These are phyloP conservation scores for Apiospora malaysiana DNA, from an alignment of 2,329 filamentous ascomycete genomes.

Conservation along the genomic window DNA sequence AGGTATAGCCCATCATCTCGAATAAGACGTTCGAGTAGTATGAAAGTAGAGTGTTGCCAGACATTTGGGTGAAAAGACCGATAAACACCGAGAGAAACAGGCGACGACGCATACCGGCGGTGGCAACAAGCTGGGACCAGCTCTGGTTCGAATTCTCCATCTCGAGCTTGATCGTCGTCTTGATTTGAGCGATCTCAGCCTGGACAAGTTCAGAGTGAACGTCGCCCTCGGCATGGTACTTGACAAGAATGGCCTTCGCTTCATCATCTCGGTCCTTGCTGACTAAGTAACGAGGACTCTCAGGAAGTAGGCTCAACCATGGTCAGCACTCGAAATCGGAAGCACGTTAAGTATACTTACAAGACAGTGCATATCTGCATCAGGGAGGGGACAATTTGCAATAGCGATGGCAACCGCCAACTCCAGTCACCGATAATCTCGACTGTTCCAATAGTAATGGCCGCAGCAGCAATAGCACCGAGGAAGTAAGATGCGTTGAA, in stretches of 20 bases:
- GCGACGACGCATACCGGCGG: conserved; percentile 56
- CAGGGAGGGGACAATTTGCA: conserved; percentile 52
- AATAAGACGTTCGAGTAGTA: conserved; percentile 49
- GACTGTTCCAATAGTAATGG: conserved; percentile 56
- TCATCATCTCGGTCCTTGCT: conserved; percentile 41
- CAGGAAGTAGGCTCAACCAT: conserved; percentile 35
- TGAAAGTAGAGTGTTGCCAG: conserved; percentile 56
- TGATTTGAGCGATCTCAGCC: conserved; percentile 26
- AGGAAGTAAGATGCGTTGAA: conserved; percentile 66
- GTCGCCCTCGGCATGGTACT: conserved; percentile 53
- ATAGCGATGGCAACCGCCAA: conserved; percentile 52
- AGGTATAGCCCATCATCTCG: conserved; percentile 51
- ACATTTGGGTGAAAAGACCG: conserved; percentile 61
- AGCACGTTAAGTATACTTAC: conserved; percentile 30
- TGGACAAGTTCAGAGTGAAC: conserved; percentile 51
- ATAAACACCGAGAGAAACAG: conserved; percentile 55
- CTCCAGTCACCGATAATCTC: conserved; percentile 45
- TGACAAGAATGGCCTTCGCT: conserved; percentile 38
- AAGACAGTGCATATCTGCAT: conserved; percentile 48
- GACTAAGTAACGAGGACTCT: conserved; percentile 38
- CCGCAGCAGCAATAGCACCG: conserved; percentile 55
- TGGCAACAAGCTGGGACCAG: conserved; percentile 59
- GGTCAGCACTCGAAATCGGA: not conserved
- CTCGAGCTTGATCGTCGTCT: conserved; percentile 44
- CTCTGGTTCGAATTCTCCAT: conserved; percentile 56